Base-by-base conservation (phyloP, 345 rosid genomes). In the Syzygium grande region DNA sequence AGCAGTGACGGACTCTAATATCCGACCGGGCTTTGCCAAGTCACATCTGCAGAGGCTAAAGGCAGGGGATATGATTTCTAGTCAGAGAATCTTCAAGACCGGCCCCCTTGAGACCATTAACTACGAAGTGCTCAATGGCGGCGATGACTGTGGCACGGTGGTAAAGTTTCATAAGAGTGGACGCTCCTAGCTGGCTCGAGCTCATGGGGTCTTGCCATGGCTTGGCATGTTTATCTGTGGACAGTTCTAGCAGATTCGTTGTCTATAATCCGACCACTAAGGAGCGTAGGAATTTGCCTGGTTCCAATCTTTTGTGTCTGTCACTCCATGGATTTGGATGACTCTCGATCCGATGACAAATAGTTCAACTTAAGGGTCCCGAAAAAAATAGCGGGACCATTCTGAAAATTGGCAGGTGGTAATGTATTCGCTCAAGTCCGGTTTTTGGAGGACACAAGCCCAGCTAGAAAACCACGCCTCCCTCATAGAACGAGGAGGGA, bases 161-260 rank as follows among this genome's bases (percentile, higher is more conserved):
- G 61, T 78, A 9, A 51, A 27, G 38, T 25, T 19, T 55, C 85
- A 54, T 51, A 43, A 12, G 38, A 19, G 29, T 12, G 7, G 85
- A 17, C 21, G 22, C 34, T 80, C 29, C 85, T 4, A 43, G 49
- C 30, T 17, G 58, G 43, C 25, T 29, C 34, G 9, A 2, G 25
- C 55, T 87, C 23, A 25, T 84, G 11, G 88, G 88, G 53, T 59
- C 68, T 25, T 87, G 88, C 17, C 22, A 87, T 59, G 88, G 88
- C 27, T 55, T 87, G 68, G 52, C 49, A 10, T 87, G 88, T 84
- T n/a, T 87, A 29, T 16, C 34, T 23, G 30, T 27, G 9, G 43
- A n/a, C 2, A 43, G 46, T 43, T 43, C 46, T 43, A 29, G 17
- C 30, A 54, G 78, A 29, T 41, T 52, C 30, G 25, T 84, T 29